Evolutionary conservation across 2,329 filamentous ascomycete genomes (phyloP).

Genomic region (Orbilia javanica): DNA sequence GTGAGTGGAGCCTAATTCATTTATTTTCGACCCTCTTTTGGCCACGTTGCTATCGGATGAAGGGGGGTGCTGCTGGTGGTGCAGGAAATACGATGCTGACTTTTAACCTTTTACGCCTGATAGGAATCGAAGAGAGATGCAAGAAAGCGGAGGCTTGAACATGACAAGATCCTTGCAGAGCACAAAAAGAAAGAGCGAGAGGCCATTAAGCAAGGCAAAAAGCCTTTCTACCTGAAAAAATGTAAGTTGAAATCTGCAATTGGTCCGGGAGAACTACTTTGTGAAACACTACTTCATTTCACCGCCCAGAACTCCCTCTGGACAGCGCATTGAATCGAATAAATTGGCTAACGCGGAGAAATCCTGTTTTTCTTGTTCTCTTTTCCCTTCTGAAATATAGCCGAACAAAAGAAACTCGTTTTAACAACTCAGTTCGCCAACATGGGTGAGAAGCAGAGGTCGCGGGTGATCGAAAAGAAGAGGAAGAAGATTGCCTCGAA

Average conservation of each 20-base stretch:
- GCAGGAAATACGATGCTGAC: conserved; percentile 51
- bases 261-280: conserved; percentile 32
- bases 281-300: conserved; percentile 12
- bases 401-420: conserved; percentile 88
- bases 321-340: conserved; percentile 12
- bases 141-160: conserved; percentile 76
- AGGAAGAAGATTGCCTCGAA: conserved; percentile 88
- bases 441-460: conserved; percentile 87
- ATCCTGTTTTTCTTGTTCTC: conserved; percentile 18
- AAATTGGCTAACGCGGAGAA: conserved; percentile 27
- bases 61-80: conserved; percentile 14
- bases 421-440: conserved; percentile 82
- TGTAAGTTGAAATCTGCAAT: conserved; percentile 63
- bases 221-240: conserved; percentile 92
- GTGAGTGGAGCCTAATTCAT: conserved; percentile 52
- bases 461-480: conserved; percentile 85
- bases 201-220: conserved; percentile 86
- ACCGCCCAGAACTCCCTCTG: conserved; percentile 16
- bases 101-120: conserved; percentile 39
- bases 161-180: conserved; percentile 76
- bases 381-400: conserved; percentile 63
- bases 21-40: conserved; percentile 16
- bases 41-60: conserved; percentile 39
- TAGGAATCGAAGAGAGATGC: conserved; percentile 79
- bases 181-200: conserved; percentile 88